Evolutionary conservation across 2,329 filamentous ascomycete species (phyloP), one percentile per base, ranked within the genome.

Genomic region (Venturiaceae sp.): DNA sequence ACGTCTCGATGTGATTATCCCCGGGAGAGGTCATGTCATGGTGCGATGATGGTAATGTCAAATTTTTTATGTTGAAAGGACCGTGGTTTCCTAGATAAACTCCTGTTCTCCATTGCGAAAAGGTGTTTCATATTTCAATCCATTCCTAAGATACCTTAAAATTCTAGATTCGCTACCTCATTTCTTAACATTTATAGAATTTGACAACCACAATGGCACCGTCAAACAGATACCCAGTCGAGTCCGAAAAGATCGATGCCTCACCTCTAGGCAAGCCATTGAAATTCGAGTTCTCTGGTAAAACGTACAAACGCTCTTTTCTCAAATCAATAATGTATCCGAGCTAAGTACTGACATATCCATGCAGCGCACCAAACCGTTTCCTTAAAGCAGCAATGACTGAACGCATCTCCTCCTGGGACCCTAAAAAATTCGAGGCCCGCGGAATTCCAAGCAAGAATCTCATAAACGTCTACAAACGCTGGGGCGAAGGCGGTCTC

Each of bases 391-490:
- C 33, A 21, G 80, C 85, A 44, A 87, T 88, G 84, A 81, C 81
- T 1, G 85, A 88, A 67, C 74, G 78, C 7, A 71, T 87, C 14
- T 81, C 83, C 0, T 82, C 79, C 5, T 88, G 82, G 82, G 75
- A 81, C 60, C 73, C 78, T 6, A 76, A 76, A 26, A 74, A 82
- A 58, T 63, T 80, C 8, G 69, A 77, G 23, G 74, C 74, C 3
- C 77, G 84, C 44, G 79, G 81, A 26, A 70, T 85, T 4, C 79
- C 82, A 6, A 75, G 74, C 13, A 74, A 77, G 62, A 72, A 79
- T 58, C 64, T 82, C 21, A 75, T 82, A 64, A 80, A 83, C 33
- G 71, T 53, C 30, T 52, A 58, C 39, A 47, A 52, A 4, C 39
- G 55, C 14, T 56, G 53, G 53, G 84, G 84, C 1, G 78, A 83